These are phyloP conservation scores for Adansonia grandidieri DNA, from an alignment of 441 rosid genomes.

Conservation along the genomic window DNA sequence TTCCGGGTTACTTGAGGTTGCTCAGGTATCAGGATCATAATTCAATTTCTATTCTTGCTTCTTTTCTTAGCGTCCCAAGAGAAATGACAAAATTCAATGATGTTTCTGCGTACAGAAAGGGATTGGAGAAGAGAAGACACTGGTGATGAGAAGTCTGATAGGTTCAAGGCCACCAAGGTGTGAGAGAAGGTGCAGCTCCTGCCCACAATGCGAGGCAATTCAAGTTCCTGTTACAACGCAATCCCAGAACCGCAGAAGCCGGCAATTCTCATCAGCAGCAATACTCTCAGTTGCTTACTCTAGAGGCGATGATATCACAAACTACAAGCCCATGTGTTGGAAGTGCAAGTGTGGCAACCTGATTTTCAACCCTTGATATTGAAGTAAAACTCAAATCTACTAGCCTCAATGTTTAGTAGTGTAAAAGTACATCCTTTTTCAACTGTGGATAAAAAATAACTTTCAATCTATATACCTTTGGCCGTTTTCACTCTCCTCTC, in stretches of 20 bases:
- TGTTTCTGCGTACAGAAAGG: constrained; percentile 36
- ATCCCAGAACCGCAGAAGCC: constrained; percentile 30
- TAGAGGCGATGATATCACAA: constrained; percentile 71
- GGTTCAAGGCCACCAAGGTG: constrained; percentile 96
- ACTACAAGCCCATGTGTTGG: constrained; percentile 97
- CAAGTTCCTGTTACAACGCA: constrained; percentile 75
- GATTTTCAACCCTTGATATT: constrained; percentile 66
- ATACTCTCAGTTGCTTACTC: constrained; percentile 41
- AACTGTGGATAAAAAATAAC: constrained; percentile 14
- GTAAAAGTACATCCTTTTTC: not conserved
- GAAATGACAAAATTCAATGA: not conserved
- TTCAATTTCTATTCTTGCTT: not conserved
- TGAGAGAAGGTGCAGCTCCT: constrained; percentile 68
- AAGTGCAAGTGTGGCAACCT: constrained; percentile 91
- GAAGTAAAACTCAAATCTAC: not conserved
- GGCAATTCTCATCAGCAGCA: constrained; percentile 28
- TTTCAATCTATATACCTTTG: not conserved
- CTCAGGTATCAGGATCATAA: constrained; percentile 35
- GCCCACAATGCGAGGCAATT: constrained; percentile 80
- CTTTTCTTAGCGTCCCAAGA: constrained; percentile 7
- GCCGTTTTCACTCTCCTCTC: constrained; percentile 5
- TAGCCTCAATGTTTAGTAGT: too few species aligned
- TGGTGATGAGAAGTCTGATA: constrained; percentile 49
- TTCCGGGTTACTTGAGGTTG: constrained; percentile 32
- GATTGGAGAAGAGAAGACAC: constrained; percentile 38